Evolutionary conservation across 2,329 filamentous ascomycete species (phyloP).

Genomic region (Eutypella sp.): DNA sequence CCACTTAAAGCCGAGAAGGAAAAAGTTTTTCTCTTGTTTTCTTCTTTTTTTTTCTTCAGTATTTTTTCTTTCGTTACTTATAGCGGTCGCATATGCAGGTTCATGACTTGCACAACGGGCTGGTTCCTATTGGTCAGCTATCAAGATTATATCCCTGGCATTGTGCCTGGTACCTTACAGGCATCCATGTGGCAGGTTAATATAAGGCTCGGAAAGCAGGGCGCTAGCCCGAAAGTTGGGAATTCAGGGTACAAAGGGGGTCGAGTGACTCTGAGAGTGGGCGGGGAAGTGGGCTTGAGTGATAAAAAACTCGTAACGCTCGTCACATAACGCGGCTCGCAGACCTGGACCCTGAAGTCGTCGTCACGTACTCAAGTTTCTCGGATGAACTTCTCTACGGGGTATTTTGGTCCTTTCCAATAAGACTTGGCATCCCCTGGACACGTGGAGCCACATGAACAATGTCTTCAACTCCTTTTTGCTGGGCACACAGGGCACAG

Average conservation of each 20-base stretch:
- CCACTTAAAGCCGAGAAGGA: constrained; percentile 7
- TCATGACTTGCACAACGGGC: constrained; percentile 4
- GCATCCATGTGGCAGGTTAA: constrained; percentile 16
- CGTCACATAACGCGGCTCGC: too few species aligned
- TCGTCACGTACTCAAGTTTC: constrained; percentile 3
- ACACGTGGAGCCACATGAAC: constrained; percentile 2
- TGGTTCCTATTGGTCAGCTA: constrained; percentile 14
- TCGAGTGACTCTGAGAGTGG: neutral
- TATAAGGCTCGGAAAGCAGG: constrained; percentile 3
- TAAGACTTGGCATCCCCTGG: neutral
- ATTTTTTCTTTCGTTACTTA: too few species aligned
- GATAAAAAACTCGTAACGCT: neutral
- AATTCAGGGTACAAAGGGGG: neutral
- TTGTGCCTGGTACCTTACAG: constrained; percentile 23
- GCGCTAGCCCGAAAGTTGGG: neutral
- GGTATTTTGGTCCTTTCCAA: neutral
- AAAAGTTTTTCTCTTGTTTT: too few species aligned
- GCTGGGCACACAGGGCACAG: neutral
- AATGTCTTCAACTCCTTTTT: neutral
- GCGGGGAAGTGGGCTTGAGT: too few species aligned
- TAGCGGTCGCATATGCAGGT: constrained; percentile 13
- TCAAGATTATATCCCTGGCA: constrained; percentile 5
- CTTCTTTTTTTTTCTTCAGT: too few species aligned
- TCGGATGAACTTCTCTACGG: neutral
- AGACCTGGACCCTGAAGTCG: too few species aligned